These are phyloP conservation scores for Cornus kousa DNA, from an alignment of 148 eudicot species.

Conservation along the genomic window DNA sequence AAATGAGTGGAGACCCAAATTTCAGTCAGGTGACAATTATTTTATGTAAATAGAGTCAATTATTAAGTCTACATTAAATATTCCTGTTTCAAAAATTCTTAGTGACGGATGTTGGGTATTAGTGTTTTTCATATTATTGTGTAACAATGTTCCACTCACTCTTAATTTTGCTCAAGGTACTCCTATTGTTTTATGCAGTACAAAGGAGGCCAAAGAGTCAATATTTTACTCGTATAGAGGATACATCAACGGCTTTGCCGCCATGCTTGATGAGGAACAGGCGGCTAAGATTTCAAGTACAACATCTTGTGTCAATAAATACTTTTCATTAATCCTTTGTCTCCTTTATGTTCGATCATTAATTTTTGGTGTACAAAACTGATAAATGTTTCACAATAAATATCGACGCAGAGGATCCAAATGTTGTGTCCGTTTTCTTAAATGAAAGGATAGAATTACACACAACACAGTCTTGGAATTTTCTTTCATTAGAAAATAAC, in stretches of 20 bases:
- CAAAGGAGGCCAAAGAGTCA: neutral
- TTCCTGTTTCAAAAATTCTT: too few relatives aligned
- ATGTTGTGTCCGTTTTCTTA: neutral
- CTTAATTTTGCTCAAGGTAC: too few relatives aligned
- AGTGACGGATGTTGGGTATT: too few relatives aligned
- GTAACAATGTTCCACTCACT: too few relatives aligned
- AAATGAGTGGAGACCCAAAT: too few relatives aligned
- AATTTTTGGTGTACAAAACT: too few relatives aligned
- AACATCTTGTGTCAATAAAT: too few relatives aligned
- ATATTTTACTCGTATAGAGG: constrained; percentile 29
- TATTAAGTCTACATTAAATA: too few relatives aligned
- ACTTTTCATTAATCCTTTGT: neutral
- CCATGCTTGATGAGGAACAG: constrained; percentile 26
- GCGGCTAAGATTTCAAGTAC: constrained; percentile 28
- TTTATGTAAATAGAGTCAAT: too few relatives aligned
- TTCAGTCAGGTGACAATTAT: too few relatives aligned
- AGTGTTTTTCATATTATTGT: too few relatives aligned
- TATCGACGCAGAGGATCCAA: neutral
- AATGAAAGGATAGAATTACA: neutral
- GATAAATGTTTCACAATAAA: too few relatives aligned
- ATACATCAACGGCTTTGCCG: constrained; percentile 36
- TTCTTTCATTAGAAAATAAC: neutral
- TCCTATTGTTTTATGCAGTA: neutral
- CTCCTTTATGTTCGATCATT: neutral
- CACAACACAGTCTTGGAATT: neutral